Evolutionary conservation across 306 rosid genomes (phyloP), one percentile per base, ranked within the genome.

Genomic region (Lathyrus sativus): DNA sequence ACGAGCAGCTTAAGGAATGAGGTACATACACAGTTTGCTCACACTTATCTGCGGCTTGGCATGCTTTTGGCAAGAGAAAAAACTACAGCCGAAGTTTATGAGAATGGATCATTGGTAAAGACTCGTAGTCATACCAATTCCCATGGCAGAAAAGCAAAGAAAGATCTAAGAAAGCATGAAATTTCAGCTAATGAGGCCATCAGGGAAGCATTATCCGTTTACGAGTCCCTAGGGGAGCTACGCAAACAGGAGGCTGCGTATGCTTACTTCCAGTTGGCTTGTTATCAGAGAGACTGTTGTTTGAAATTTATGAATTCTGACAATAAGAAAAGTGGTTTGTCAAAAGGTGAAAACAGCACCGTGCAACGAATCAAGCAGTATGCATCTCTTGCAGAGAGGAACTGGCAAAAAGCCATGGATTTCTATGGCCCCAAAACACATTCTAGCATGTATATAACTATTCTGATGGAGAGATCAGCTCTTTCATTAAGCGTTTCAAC

Each of bases 161-260:
- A 86, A 49, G 87, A 82, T 63, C 61, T 72, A 55, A 78, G 85
- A 64, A 92, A 86, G 83, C 93, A 86, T 70, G 95, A 90, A 73
- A 88, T 90, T 77, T 86, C 98, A 72, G 98, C 98, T 42, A 88
- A 92, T 58, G 96, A 90, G 72, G 96, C 98, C 70, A 86, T 92
- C 62, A 79, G 96, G 83, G 91, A 86, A 81, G 98, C 98, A 55
- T 67, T 92, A 63, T 86, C 96, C 10, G 72, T 80, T 55, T 92
- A 92, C 61, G 96, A 92, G 80, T 88, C 91, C 1, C 75, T 92
- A 9, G 98, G 98, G 71, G 98, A 90, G 76, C 63, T 80, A 24
- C 96, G 96, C 77, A 90, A 73, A 67, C 98, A 92, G 84, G 98
- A 92, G 81, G 86, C 93, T 58, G 93, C 98, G 24, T 92, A 82